These are phyloP conservation scores for Laguncularia racemosa DNA, from an alignment of 345 rosid genomes.

Conservation along the genomic window DNA sequence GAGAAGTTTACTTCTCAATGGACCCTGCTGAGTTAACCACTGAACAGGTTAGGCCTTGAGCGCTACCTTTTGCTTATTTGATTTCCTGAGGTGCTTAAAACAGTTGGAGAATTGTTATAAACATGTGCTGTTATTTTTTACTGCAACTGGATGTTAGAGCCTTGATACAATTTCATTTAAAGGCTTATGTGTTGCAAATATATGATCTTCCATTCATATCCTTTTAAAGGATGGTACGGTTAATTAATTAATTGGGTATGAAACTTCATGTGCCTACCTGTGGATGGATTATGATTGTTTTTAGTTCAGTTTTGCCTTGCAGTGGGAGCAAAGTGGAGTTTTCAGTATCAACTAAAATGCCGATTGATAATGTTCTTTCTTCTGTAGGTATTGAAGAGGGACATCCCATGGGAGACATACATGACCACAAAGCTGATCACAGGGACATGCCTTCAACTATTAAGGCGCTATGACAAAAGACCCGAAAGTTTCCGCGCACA, in stretches of 20 bases:
- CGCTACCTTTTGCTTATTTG: slow-evolving; percentile 3
- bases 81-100: neutral
- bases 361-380: neutral
- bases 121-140: neutral
- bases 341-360: slow-evolving; percentile 3
- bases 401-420: slow-evolving; percentile 99
- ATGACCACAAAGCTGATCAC: slow-evolving; percentile 86
- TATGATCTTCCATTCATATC: no score
- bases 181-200: neutral
- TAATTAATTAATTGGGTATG: no score
- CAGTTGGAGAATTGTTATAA: neutral
- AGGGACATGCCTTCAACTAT: slow-evolving; percentile 72
- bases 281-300: no score
- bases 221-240: no score
- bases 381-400: slow-evolving; percentile 79
- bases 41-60: slow-evolving; percentile 55
- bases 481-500: slow-evolving; percentile 74
- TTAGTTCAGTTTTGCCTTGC: no score
- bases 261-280: no score
- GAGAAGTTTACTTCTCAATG: slow-evolving; percentile 26
- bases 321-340: neutral
- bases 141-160: no score
- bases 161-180: neutral
- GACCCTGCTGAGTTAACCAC: slow-evolving; percentile 66
- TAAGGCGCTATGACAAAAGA: slow-evolving; percentile 84